Percentiles rank a stretch among this genome's conserved stretches.
These are phyloP conservation scores for Suillus lakei DNA, from an alignment of 768 basidiomycete species.

Conservation along the genomic window DNA sequence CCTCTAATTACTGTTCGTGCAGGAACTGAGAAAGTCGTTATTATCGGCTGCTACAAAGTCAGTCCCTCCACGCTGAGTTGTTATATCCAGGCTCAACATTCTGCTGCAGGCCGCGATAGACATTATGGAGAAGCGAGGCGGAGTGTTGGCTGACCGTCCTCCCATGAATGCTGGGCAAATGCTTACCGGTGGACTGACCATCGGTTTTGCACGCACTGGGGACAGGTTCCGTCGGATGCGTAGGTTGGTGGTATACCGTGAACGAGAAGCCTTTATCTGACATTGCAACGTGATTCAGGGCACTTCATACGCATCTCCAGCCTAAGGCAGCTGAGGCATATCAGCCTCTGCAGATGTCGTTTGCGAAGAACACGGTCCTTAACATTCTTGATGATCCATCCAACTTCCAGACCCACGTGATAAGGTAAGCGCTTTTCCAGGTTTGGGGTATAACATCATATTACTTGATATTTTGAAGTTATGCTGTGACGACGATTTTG, in stretches of 20 bases:
- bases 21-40: not conserved
- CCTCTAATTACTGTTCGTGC: not conserved
- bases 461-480: not conserved
- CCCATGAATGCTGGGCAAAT: not conserved
- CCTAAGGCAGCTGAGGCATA: not conserved
- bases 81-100: not conserved
- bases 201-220: not conserved
- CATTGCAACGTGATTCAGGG: not conserved
- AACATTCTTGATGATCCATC: not conserved
- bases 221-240: not conserved
- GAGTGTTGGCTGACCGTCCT: not conserved
- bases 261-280: not conserved
- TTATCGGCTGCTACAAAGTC: constrained; percentile 2
- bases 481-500: constrained; percentile 5
- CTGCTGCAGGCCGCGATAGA: not conserved
- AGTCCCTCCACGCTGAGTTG: not conserved
- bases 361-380: constrained; percentile 1
- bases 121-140: not conserved
- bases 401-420: not conserved
- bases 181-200: not conserved
- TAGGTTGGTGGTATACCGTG: not conserved
- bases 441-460: not conserved
- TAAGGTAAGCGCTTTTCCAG: not conserved
- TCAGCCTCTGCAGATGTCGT: not conserved
- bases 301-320: not conserved